Conservation (phyloP, 1,139 yeast species). For the Candida sanyaensis region DNA sequence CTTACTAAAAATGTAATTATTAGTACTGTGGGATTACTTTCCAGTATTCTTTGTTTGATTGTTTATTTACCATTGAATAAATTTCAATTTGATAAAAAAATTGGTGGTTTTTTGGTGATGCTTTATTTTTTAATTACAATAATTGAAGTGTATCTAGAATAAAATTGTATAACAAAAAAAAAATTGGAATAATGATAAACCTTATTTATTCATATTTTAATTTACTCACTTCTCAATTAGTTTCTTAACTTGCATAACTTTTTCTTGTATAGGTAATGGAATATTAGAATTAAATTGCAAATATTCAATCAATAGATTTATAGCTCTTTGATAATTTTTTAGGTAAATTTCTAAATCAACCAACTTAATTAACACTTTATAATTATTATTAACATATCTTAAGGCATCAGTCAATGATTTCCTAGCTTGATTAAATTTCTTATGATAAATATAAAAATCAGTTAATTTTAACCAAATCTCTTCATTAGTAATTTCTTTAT, state of each 20-base stretch:
- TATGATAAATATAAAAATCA: constrained; percentile 40
- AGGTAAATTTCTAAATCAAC: constrained; percentile 38
- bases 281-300: constrained; percentile 28
- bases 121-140: constrained; percentile 24
- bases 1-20: constrained; percentile 26
- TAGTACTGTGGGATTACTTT: constrained; percentile 29
- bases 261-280: constrained; percentile 37
- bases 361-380: constrained; percentile 33
- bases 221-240: background rate
- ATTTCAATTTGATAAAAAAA: constrained; percentile 36
- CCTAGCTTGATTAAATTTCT: constrained; percentile 34
- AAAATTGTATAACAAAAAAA: too few relatives aligned
- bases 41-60: constrained; percentile 24
- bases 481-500: constrained; percentile 53
- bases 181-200: too few relatives aligned
- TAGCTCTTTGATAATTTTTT: constrained; percentile 34
- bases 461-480: constrained; percentile 65
- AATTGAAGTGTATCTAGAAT: constrained; percentile 19
- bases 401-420: constrained; percentile 37
- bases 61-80: constrained; percentile 33
- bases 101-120: constrained; percentile 26
- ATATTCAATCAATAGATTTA: constrained; percentile 34
- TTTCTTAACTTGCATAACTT: constrained; percentile 14
- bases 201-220: too few relatives aligned
- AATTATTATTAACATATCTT: constrained; percentile 22